Evolutionary conservation across 2,329 filamentous ascomycete genomes (phyloP), one percentile per base, ranked within the genome.

Genomic region (Sporothrix variecibatus): DNA sequence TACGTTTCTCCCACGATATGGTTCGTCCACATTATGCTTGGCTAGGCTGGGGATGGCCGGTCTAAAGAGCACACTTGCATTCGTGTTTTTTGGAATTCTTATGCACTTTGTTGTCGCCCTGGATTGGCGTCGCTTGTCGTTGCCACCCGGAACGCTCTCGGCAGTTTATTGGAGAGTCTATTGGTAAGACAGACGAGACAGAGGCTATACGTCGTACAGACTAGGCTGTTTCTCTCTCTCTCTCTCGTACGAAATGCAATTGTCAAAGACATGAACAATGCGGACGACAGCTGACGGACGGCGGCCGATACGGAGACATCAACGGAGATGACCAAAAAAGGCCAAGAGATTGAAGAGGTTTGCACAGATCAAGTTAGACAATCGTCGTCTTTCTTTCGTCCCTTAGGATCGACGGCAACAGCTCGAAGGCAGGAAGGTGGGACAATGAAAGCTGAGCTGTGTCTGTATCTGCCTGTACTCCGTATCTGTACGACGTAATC

Each of bases 81-180:
- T 49, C 43, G 43, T 40, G n/a, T n/a, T 51, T 51, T 72, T 72
- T 72, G 40, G 17, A 51, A 53, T 65, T 40, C 58, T 72, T 58
- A 53, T 72, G 71, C 71, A 65, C 46, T 17, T 38, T 9, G 11
- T 23, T 43, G 28, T 40, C 67, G 5, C 26, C 56, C 3, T 49
- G 46, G 46, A 3, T n/a, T 40, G 34, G 34, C 4, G 17, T 34
- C 17, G 20, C 4, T 20, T 15, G 23, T 26, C 38, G 12, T 46
- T 17, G 40, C 62, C 62, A 67, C 62, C 38, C 38, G 23, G n/a
- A 26, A 7, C n/a, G n/a, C n/a, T 23, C 40, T 67, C 62, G 62
- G 62, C 40, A 49, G 38, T 67, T 46, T 28, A n/a, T n/a, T n/a
- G n/a, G n/a, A n/a, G n/a, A n/a, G n/a, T n/a, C n/a, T n/a, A 40